Conservation (phyloP, 371 early-diverging fungal species). For the Mucor piriformis region DNA sequence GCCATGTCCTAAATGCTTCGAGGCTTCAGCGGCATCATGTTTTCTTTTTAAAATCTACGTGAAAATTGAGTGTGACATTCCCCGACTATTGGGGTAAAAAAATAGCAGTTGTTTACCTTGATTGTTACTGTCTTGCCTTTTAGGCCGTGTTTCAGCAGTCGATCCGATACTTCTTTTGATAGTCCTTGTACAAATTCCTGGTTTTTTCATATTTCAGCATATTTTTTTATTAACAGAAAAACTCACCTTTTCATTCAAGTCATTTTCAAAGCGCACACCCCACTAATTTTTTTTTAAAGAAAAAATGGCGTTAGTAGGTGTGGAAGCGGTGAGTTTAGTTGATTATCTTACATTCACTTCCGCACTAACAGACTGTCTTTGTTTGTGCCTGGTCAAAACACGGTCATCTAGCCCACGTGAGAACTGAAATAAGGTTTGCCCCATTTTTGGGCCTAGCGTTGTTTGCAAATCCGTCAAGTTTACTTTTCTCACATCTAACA, state of each 20-base stretch:
- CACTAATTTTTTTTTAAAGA: slow-evolving; percentile 63
- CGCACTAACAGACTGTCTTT: slow-evolving; percentile 79
- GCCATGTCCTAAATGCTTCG: slow-evolving; percentile 72
- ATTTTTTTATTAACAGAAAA: too few species aligned
- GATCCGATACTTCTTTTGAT: slow-evolving; percentile 54
- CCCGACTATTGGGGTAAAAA: too few species aligned
- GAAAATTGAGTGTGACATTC: too few species aligned
- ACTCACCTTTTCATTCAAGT: slow-evolving; percentile 66
- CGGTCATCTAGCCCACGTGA: slow-evolving; percentile 82
- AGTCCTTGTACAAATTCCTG: slow-evolving; percentile 54
- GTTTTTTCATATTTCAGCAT: too few species aligned
- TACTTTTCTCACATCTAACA: slow-evolving; percentile 57
- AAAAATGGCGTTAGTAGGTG: not conserved
- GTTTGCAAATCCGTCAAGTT: slow-evolving; percentile 50
- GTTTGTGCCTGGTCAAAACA: slow-evolving; percentile 57
- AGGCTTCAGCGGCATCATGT: slow-evolving; percentile 50
- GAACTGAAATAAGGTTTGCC: slow-evolving; percentile 61
- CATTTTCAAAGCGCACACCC: slow-evolving; percentile 83
- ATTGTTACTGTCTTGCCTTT: slow-evolving; percentile 60
- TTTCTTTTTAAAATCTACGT: slow-evolving; percentile 50
- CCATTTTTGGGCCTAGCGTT: slow-evolving; percentile 75
- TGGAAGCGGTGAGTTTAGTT: not conserved
- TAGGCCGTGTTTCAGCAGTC: slow-evolving; percentile 49
- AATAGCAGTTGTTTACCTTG: slow-evolving; percentile 42
- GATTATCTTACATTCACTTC: slow-evolving; percentile 55